Percentiles rank a stretch among this genome's conserved stretches.
Evolutionary conservation across 306 rosid species (phyloP).

Genomic region (Purshia tridentata): DNA sequence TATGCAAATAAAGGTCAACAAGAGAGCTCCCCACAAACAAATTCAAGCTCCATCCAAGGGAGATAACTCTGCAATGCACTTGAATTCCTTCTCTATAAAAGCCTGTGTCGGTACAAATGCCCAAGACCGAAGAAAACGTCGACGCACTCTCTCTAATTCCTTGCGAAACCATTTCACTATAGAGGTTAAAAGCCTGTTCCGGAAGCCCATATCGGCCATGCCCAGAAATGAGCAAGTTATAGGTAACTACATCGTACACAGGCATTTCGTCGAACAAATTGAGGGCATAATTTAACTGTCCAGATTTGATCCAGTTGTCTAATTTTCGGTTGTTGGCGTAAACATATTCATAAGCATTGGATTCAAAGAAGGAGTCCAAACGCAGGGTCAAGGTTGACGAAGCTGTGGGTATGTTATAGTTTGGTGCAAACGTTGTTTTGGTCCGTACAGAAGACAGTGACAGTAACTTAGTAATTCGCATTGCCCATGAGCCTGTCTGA

Average conservation of each 20-base stretch:
- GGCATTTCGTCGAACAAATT: slow-evolving; percentile 53
- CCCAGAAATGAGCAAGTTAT: slow-evolving; percentile 67
- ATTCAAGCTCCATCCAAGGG: slow-evolving; percentile 51
- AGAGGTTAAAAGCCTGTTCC: slow-evolving; percentile 46
- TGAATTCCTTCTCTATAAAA: slow-evolving; percentile 55
- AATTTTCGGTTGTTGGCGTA: slow-evolving; percentile 53
- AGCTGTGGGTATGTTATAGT: neutral
- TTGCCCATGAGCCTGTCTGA: slow-evolving; percentile 22
- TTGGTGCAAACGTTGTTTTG: slow-evolving; percentile 20
- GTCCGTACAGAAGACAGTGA: slow-evolving; percentile 27
- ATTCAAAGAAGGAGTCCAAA: slow-evolving; percentile 20
- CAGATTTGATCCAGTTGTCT: slow-evolving; percentile 34
- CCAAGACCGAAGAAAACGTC: slow-evolving; percentile 55
- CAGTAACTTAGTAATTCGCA: neutral
- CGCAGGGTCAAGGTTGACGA: slow-evolving; percentile 23
- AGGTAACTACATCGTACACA: slow-evolving; percentile 61
- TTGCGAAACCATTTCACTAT: slow-evolving; percentile 50
- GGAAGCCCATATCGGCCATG: slow-evolving; percentile 33
- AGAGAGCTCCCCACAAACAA: slow-evolving; percentile 62
- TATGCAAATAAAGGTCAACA: slow-evolving; percentile 46
- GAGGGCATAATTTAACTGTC: slow-evolving; percentile 46
- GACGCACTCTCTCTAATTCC: slow-evolving; percentile 56
- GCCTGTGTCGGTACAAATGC: slow-evolving; percentile 45
- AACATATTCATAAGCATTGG: slow-evolving; percentile 26
- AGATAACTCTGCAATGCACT: slow-evolving; percentile 66